Conservation (phyloP, 352 stramenopile species). For the Phytophthora pinifolia region DNA sequence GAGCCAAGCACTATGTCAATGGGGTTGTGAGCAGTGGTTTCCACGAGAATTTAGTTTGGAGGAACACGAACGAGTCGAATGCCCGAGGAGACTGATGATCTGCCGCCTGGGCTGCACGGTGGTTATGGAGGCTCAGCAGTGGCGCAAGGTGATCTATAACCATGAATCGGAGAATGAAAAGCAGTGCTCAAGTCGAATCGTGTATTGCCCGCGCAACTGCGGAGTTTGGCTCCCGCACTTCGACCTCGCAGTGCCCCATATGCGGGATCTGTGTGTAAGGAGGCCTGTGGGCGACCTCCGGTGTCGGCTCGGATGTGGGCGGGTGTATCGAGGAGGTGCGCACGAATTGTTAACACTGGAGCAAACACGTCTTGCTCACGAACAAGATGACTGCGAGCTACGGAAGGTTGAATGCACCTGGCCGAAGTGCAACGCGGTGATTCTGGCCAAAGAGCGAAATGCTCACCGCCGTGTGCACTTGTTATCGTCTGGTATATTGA, state of each 20-base stretch:
- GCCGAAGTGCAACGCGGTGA: conserved; percentile 53
- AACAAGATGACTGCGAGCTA: conserved; percentile 65
- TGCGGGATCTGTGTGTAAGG: conserved; percentile 56
- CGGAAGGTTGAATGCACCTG: conserved; percentile 76
- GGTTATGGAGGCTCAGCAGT: conserved; percentile 47
- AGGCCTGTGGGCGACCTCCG: conserved; percentile 57
- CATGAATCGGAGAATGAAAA: conserved; percentile 50
- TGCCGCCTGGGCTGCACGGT: conserved; percentile 66
- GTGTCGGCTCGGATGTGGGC: conserved; percentile 62
- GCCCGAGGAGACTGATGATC: conserved; percentile 54
- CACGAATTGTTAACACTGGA: conserved; percentile 67
- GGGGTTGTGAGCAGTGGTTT: conserved; percentile 62
- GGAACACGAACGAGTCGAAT: conserved; percentile 61
- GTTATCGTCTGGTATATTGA: conserved; percentile 57
- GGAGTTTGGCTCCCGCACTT: conserved; percentile 63
- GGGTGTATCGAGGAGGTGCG: conserved; percentile 51
- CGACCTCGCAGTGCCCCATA: conserved; percentile 45
- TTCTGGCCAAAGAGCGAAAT: conserved; percentile 64
- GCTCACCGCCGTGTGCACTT: conserved; percentile 59
- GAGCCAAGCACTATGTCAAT: conserved; percentile 50
- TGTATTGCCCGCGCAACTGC: conserved; percentile 63
- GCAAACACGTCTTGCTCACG: conserved; percentile 63
- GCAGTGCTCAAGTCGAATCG: conserved; percentile 53
- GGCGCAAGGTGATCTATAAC: conserved; percentile 48
- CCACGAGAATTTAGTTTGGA: conserved; percentile 38